These are phyloP conservation scores for Globisporangium spinosum DNA, from an alignment of 352 stramenopile species.

Conservation along the genomic window DNA sequence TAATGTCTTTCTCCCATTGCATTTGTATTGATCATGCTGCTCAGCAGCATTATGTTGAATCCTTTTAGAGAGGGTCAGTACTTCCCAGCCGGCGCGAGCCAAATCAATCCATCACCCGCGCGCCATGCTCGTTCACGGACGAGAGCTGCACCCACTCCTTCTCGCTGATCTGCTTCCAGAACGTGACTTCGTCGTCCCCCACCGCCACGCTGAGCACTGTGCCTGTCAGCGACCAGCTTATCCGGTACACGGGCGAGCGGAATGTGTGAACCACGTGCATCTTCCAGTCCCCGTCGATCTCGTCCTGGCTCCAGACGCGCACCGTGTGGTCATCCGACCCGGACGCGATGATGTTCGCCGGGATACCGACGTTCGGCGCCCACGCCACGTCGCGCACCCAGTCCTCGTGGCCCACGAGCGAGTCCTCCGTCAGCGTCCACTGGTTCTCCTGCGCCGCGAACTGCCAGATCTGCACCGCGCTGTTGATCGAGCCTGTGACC, in stretches of 20 bases:
- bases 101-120: slow-evolving; percentile 22
- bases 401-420: slow-evolving; percentile 64
- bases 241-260: slow-evolving; percentile 64
- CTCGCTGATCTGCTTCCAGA: slow-evolving; percentile 74
- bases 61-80: not conserved
- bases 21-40: not conserved
- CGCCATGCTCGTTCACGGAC: slow-evolving; percentile 66
- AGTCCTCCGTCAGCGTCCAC: slow-evolving; percentile 40
- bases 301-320: slow-evolving; percentile 74
- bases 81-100: not conserved
- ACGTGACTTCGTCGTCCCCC: slow-evolving; percentile 36
- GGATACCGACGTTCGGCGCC: slow-evolving; percentile 81
- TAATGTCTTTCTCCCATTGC: not conserved
- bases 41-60: not conserved
- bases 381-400: slow-evolving; percentile 84
- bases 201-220: slow-evolving; percentile 24
- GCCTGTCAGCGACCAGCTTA: slow-evolving; percentile 71
- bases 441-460: slow-evolving; percentile 35
- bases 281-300: slow-evolving; percentile 55
- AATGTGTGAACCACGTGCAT: slow-evolving; percentile 68
- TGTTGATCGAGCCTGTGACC: slow-evolving; percentile 67
- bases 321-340: slow-evolving; percentile 84
- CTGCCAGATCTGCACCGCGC: slow-evolving; percentile 59
- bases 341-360: slow-evolving; percentile 75
- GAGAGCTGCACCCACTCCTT: slow-evolving; percentile 71